These are phyloP conservation scores for Protomyces macrosporus DNA, from an alignment of 1,139 yeast genomes.

Conservation along the genomic window DNA sequence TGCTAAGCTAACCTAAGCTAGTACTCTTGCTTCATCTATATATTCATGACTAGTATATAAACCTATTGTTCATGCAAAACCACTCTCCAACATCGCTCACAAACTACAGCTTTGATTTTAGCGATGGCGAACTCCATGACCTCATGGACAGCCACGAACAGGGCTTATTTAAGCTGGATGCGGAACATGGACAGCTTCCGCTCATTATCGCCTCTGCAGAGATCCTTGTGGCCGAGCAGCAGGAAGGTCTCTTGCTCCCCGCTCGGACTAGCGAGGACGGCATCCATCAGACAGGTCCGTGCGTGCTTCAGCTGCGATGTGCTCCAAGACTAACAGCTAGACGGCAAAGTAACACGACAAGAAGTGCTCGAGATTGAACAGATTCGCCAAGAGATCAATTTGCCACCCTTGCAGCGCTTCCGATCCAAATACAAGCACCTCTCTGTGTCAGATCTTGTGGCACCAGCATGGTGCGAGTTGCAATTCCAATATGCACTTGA, in stretches of 20 bases:
- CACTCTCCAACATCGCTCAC: not conserved
- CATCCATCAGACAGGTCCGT: slow-evolving; percentile 7
- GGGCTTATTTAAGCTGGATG: not conserved
- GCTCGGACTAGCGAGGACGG: not conserved
- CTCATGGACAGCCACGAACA: not conserved
- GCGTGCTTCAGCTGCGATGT: not conserved
- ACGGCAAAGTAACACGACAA: not conserved
- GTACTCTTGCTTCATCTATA: no score
- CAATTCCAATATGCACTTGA: slow-evolving; percentile 22
- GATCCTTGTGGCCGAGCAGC: no score
- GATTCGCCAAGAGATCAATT: not conserved
- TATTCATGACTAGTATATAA: no score
- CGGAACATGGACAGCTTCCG: not conserved
- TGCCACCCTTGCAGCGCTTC: slow-evolving; percentile 4
- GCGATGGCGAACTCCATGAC: not conserved
- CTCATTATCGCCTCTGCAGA: no score
- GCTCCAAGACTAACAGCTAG: not conserved
- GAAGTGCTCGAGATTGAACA: slow-evolving; percentile 1
- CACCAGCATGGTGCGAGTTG: slow-evolving; percentile 24
- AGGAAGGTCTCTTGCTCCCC: not conserved
- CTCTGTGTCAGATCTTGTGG: slow-evolving; percentile 32
- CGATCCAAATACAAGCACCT: slow-evolving; percentile 4
- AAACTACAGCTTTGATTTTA: not conserved
- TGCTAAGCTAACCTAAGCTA: no score
- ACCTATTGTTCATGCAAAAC: no score